These are phyloP conservation scores for Fusarium beomiforme DNA, from an alignment of 2,329 filamentous ascomycete species.

Conservation along the genomic window DNA sequence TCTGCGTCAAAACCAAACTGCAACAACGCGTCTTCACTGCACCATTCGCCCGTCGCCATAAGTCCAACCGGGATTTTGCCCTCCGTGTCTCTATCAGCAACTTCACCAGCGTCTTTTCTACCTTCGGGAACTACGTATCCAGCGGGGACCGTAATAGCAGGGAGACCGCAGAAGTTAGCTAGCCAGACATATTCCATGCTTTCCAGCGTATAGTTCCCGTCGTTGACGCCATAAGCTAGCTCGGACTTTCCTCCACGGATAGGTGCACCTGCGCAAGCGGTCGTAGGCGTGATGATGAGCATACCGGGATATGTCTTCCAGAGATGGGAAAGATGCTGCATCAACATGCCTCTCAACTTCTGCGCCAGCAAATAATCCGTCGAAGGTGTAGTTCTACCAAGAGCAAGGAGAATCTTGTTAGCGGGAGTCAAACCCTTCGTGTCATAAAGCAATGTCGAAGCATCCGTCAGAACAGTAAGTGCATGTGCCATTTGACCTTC, in stretches of 20 bases:
- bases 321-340: conserved; percentile 75
- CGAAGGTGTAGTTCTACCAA: conserved; percentile 70
- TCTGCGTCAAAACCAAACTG: conserved; percentile 60
- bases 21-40: conserved; percentile 59
- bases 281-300: conserved; percentile 77
- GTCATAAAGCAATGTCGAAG: conserved; percentile 57
- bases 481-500: conserved; percentile 79
- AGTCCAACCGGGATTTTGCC: conserved; percentile 62
- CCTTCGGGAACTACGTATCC: conserved; percentile 56
- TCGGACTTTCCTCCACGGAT: conserved; percentile 50
- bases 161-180: conserved; percentile 61
- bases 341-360: conserved; percentile 73
- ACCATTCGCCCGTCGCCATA: conserved; percentile 67
- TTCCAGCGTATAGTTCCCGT: conserved; percentile 57
- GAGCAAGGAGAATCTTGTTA: conserved; percentile 72
- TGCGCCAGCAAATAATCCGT: conserved; percentile 76
- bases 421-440: conserved; percentile 63
- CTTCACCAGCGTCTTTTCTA: conserved; percentile 41
- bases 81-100: conserved; percentile 46
- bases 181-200: conserved; percentile 63
- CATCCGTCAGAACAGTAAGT: conserved; percentile 76
- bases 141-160: conserved; percentile 56
- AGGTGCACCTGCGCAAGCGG: conserved; percentile 58
- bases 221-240: conserved; percentile 54
- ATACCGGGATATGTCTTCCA: conserved; percentile 74